Evolutionary conservation across 2,329 filamentous ascomycete genomes (phyloP).

Genomic region (Phyllosticta citrichinensis): DNA sequence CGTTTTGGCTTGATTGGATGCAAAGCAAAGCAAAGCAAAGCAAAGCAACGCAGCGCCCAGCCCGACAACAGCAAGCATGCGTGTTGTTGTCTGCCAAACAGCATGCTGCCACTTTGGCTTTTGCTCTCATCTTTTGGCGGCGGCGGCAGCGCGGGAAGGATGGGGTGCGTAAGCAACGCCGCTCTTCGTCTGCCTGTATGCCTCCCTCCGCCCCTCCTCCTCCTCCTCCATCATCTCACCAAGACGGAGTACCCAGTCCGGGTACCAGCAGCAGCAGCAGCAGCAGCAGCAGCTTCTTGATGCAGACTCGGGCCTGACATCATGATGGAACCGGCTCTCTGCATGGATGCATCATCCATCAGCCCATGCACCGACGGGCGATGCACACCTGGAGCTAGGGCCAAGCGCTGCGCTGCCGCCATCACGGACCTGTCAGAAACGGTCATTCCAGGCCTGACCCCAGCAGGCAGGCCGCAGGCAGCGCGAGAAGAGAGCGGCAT

Average conservation of each 20-base stretch:
- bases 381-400: background rate
- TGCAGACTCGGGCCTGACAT: conserved; percentile 11
- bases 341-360: conserved; percentile 1
- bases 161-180: conserved; percentile 2
- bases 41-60: background rate
- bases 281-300: conserved; percentile 3
- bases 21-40: background rate
- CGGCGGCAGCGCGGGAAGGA: background rate
- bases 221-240: background rate
- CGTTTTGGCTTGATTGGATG: conserved; percentile 3
- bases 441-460: conserved; percentile 7
- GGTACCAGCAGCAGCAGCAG: background rate
- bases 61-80: background rate
- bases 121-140: no score
- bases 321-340: conserved; percentile 11
- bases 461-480: background rate
- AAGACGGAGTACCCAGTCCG: no score
- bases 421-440: conserved; percentile 12
- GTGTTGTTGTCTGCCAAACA: no score
- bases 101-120: background rate
- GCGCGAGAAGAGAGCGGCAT: conserved; percentile 2
- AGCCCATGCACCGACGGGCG: conserved; percentile 9
- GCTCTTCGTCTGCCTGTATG: background rate
- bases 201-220: background rate
- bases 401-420: conserved; percentile 5